A percentile compares a stretch with the other conserved stretches of the same genome.
phyloP scores from a whole-genome alignment of 2,329 filamentous ascomycete genomes.

The Aschersonia sp. region DNA sequence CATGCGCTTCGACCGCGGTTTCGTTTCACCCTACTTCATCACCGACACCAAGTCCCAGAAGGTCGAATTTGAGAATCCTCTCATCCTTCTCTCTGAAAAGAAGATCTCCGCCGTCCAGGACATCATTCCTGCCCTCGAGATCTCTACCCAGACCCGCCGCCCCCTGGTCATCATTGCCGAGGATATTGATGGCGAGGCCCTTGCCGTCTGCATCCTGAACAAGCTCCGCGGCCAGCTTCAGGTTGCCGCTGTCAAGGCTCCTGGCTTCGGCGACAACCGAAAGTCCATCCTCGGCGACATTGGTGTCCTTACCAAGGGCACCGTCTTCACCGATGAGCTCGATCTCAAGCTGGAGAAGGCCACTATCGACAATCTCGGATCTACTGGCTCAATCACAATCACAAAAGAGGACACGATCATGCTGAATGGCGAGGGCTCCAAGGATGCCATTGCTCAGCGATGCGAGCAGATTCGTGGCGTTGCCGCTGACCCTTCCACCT shows the following conservation, averaged over 20 bases:
- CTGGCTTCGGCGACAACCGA: conserved; percentile 98
- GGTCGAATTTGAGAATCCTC: conserved; percentile 98
- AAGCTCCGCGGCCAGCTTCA: conserved; percentile 99
- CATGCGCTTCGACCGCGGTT: conserved; percentile 99
- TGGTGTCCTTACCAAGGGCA: conserved; percentile 88
- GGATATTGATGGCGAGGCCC: conserved; percentile 96
- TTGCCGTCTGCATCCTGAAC: conserved; percentile 98
- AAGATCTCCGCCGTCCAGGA: conserved; percentile 99
- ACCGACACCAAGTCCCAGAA: conserved; percentile 97
- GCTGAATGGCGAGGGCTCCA: conserved; percentile 90
- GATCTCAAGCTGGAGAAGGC: conserved; percentile 99
- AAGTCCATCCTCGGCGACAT: conserved; percentile 98
- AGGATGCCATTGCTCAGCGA: conserved; percentile 84
- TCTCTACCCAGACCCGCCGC: conserved; percentile 85
- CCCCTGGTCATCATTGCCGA: conserved; percentile 97
- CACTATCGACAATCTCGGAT: conserved; percentile 88
- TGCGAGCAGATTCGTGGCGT: conserved; percentile 99
- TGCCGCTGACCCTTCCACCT: conserved; percentile 84
- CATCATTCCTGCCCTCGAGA: conserved; percentile 95
- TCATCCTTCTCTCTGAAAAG: conserved; percentile 98
- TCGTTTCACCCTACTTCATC: conserved; percentile 99
- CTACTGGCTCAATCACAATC: conserved; percentile 96
- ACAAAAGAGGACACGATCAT: conserved; percentile 99
- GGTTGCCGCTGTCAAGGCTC: conserved; percentile 96
- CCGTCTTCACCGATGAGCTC: conserved; percentile 95